Base-by-base conservation (phyloP, 148 eudicot species). In the Vaccinium macrocarpon region DNA sequence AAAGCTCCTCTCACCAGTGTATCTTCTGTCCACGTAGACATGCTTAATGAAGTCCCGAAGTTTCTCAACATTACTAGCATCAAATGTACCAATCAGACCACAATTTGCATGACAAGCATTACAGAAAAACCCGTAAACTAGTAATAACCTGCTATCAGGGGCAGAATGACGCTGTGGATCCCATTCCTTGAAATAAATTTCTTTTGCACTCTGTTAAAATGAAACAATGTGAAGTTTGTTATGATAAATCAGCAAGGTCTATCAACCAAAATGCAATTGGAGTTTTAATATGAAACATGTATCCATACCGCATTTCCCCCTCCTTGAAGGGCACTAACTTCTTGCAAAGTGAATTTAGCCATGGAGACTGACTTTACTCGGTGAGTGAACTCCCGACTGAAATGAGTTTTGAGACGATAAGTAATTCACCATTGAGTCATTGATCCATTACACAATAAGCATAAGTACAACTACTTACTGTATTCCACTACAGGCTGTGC, bases 331-430 rank as follows among this genome's bases (percentile, higher is more conserved):
- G 98, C 90, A 90, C 93, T 90, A 85, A 95, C 93, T 94, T 97
- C 99, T 89, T 94, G 99, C 14, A 91, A 88, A 83, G 98, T 93
- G 86, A 97, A 97, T 88, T 97, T 97, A 84, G 99, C 96, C 99
- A 97, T 92, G 38, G 99, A 97, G 48, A 97, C 92, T 74, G 99
- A 97, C 84, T 97, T 97, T 53, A 97, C 95, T 86, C 98, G 91
- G 87, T 97, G 98, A 23, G 99, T 94, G 89, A 97, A 97, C 88
- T 97, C 99, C 70, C 99, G 99, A 82, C 99, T 97, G 94, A 74
- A 86, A 38, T 16, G n/a, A 86, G 78, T 56, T 72, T 68, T 50
- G 77, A 70, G 77, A 38, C 61, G 78, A 80, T 19, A 68, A 38
- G 29, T 64, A 15, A 66, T 29, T 81, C 7, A 66, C 76, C 76